phyloP scores from a whole-genome alignment of 208 protist species.

The Leishmania lainsoni region DNA sequence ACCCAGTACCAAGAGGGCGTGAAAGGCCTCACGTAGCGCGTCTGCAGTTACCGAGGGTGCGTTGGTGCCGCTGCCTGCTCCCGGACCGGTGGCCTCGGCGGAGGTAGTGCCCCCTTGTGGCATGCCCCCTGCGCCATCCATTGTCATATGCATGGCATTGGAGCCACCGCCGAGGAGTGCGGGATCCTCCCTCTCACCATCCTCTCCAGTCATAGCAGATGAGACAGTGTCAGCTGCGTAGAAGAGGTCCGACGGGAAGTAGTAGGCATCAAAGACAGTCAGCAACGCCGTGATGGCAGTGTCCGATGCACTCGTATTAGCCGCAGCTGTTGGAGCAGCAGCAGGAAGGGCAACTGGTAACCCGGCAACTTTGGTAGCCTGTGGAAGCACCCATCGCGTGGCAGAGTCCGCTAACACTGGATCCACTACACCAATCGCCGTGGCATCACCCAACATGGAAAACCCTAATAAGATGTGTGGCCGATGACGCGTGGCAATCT shows the following conservation, averaged over 20 bases:
- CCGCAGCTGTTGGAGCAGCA: neutral
- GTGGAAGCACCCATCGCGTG: constrained; percentile 11
- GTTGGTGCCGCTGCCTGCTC: neutral
- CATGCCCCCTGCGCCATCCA: neutral
- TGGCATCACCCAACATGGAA: neutral
- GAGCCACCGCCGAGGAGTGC: neutral
- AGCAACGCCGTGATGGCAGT: constrained; percentile 11
- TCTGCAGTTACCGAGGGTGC: constrained; percentile 8
- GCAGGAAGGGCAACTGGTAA: neutral
- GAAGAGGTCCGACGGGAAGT: constrained; percentile 38
- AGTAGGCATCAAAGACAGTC: constrained; percentile 35
- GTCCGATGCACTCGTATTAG: neutral
- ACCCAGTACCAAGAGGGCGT: constrained; percentile 30
- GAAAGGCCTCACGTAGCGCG: constrained; percentile 33
- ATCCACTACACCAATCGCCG: neutral
- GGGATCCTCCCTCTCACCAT: neutral
- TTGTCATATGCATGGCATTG: neutral
- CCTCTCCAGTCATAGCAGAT: neutral
- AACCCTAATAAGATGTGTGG: constrained; percentile 29
- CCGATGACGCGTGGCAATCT: constrained; percentile 15
- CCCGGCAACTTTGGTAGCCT: neutral
- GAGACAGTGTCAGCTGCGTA: neutral
- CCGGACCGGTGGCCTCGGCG: neutral
- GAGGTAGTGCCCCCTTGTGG: neutral
- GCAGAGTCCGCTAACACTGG: constrained; percentile 3